Percentiles rank a stretch among this genome's conserved stretches.
phyloP scores from a whole-genome alignment of 1,284 basidiomycete species.

The Paramarasmius palmivorus region DNA sequence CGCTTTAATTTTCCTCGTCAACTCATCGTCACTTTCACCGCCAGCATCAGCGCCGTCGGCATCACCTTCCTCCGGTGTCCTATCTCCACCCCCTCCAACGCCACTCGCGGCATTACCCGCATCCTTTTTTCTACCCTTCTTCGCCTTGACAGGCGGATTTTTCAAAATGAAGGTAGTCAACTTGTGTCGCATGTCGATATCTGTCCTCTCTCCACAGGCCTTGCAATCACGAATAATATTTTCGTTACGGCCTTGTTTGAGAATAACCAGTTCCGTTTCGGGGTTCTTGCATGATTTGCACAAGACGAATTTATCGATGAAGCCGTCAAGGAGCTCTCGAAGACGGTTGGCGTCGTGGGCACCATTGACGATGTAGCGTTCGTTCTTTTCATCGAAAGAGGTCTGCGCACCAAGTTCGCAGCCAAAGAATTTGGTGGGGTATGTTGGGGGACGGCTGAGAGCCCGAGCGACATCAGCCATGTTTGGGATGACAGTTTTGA shows the following conservation, averaged over 20 bases:
- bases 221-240: constrained; percentile 97
- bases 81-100: constrained; percentile 49
- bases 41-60: constrained; percentile 38
- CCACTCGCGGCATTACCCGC: constrained; percentile 51
- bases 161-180: constrained; percentile 96
- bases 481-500: constrained; percentile 98
- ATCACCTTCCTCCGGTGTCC: constrained; percentile 35
- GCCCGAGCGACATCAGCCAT: constrained; percentile 98
- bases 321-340: constrained; percentile 93
- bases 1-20: constrained; percentile 82
- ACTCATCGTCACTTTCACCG: constrained; percentile 75
- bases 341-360: constrained; percentile 92
- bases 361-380: constrained; percentile 98
- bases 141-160: constrained; percentile 90
- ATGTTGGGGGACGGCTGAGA: constrained; percentile 91
- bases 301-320: constrained; percentile 98
- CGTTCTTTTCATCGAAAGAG: constrained; percentile 93
- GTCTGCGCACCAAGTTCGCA: constrained; percentile 99
- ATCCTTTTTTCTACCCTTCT: constrained; percentile 71
- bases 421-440: constrained; percentile 99
- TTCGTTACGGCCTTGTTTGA: constrained; percentile 73
- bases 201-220: constrained; percentile 92
- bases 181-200: constrained; percentile 97
- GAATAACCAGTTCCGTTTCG: constrained; percentile 94
- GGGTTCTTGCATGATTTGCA: constrained; percentile 99